Evolutionary conservation across 1,139 yeast genomes (phyloP), one percentile per base, ranked within the genome.

Genomic region (Suhomyces ambrosiae): DNA sequence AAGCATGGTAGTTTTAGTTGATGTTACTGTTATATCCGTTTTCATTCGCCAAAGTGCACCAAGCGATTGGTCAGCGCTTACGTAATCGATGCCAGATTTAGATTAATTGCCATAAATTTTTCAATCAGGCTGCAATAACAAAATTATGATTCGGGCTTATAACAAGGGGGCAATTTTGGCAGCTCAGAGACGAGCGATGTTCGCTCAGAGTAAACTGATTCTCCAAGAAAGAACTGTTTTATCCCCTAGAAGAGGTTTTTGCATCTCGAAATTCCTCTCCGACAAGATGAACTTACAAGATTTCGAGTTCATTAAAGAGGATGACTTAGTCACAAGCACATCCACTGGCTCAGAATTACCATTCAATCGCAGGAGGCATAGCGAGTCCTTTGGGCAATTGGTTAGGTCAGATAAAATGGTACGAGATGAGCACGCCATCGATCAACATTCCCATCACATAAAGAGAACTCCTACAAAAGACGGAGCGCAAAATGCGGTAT

Each of bases 351-450:
- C 44, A 9, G 15, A 49, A 1, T 42, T 67, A 9, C 69, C 71
- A 7, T 66, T 65, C 43, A 62, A 62, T 7, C 46, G 49, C 24
- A 48, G 60, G 23, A 51, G 63, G 39, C 60, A 64, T 37, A 56
- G 65, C 33, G 65, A 64, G 30, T 57, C 60, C 1, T 69, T 69
- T 50, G 82, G 82, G 1, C 76, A 71, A 41, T 49, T 76, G 3
- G 80, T 76, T 4, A 61, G 68, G 27, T 71, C 67, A 33, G 66
- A 63, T 52, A 42, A 68, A 56, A 33, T 50, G 57, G 27, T 32
- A 9, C 33, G 52, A 40, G 17, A 53, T 46, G 33, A 62, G 54
- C 40, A 48, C 28, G 40, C 28, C 26, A 23, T 30, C n/a, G 40
- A 38, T 23, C 28, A 33, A 17, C 37, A 35, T 12, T 15, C 39